Conservation (phyloP, 495 filamentous ascomycete genomes). For the Penicillium paradoxum region DNA sequence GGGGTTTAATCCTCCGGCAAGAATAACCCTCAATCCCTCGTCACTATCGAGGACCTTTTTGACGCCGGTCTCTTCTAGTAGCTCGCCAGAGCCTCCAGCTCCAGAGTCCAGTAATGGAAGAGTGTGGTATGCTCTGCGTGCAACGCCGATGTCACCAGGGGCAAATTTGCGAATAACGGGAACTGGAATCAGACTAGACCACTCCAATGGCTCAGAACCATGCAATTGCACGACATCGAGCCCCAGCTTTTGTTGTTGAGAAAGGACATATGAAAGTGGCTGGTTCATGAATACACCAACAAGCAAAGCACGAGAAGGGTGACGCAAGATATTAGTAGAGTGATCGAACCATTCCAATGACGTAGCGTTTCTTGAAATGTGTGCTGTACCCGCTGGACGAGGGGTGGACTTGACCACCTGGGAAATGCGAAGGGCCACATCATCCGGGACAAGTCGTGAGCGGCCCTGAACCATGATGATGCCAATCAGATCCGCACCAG, state of each 20-base stretch:
- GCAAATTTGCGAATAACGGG: constrained; percentile 83
- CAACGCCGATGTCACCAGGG: constrained; percentile 64
- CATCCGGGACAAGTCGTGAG: constrained; percentile 69
- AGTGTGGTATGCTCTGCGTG: constrained; percentile 72
- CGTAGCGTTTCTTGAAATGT: constrained; percentile 24
- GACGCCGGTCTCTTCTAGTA: constrained; percentile 62
- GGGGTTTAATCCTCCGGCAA: constrained; percentile 79
- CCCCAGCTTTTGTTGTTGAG: constrained; percentile 64
- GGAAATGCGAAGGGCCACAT: constrained; percentile 76
- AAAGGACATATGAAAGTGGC: constrained; percentile 71
- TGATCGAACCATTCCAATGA: constrained; percentile 62
- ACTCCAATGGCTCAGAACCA: constrained; percentile 86
- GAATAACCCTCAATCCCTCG: constrained; percentile 58
- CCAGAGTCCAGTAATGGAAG: constrained; percentile 83
- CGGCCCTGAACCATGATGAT: constrained; percentile 85
- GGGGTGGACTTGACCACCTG: constrained; percentile 61
- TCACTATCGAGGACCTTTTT: constrained; percentile 58
- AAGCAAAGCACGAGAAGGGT: constrained; percentile 64
- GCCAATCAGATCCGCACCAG: constrained; percentile 87
- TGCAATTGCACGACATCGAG: constrained; percentile 95
- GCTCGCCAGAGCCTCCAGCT: constrained; percentile 71
- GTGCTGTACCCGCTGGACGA: constrained; percentile 29
- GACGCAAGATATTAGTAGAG: constrained; percentile 44
- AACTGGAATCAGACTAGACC: constrained; percentile 79
- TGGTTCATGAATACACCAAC: constrained; percentile 96